Evolutionary conservation across 495 filamentous ascomycete species (phyloP).

Genomic region (Hapsidospora chrysogenum): DNA sequence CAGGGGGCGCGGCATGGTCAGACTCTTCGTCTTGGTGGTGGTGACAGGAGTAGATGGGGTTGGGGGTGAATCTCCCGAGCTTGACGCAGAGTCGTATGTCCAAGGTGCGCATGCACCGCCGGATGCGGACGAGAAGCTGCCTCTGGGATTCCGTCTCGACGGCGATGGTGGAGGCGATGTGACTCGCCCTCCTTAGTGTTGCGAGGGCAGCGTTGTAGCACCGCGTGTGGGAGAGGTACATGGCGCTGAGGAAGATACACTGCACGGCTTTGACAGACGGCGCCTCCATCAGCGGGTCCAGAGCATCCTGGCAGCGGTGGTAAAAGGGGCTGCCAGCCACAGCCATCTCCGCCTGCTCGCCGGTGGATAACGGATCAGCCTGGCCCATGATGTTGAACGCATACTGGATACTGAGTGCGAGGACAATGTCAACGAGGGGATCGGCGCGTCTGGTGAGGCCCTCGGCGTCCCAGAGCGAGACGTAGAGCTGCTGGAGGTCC

Average conservation of each 20-base stretch:
- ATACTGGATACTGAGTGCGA: background rate
- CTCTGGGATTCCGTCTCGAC: background rate
- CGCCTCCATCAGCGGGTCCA: conserved; percentile 12
- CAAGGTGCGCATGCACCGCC: background rate
- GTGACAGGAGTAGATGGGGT: no score
- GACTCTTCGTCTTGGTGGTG: no score
- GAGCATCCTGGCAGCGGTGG: background rate
- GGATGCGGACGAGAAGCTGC: background rate
- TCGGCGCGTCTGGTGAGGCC: background rate
- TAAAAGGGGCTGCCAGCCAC: background rate
- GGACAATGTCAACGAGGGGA: background rate
- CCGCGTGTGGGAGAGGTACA: conserved; percentile 27
- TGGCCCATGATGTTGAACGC: background rate
- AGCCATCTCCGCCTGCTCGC: background rate
- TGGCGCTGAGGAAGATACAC: conserved; percentile 22
- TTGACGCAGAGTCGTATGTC: background rate
- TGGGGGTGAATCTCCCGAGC: background rate
- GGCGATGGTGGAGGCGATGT: conserved; percentile 5
- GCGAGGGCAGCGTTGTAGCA: conserved; percentile 28
- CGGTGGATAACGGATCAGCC: background rate
- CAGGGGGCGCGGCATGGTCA: background rate
- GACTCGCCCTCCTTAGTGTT: conserved; percentile 6
- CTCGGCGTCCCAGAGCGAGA: background rate
- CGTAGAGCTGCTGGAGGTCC: background rate
- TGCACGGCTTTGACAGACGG: conserved; percentile 29